Evolutionary conservation across 805 yeast species (phyloP).

Genomic region (Ascoidea rubescens): DNA sequence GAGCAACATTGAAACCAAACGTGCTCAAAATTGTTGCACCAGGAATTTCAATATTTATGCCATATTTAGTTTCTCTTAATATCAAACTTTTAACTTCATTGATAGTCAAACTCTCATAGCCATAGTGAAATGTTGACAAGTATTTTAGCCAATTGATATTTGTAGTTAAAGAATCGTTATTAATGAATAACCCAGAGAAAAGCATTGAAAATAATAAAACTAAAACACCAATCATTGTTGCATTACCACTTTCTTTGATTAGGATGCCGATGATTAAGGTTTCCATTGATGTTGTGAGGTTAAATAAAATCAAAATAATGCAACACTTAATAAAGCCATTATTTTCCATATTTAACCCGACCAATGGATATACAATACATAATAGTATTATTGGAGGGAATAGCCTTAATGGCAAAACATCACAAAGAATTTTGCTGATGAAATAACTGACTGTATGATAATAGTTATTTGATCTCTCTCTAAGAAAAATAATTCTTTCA

Average conservation of each 20-base stretch:
- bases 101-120: conserved; percentile 83
- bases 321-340: conserved; percentile 61
- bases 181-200: conserved; percentile 89
- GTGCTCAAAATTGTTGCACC: conserved; percentile 95
- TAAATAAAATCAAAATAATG: conserved; percentile 63
- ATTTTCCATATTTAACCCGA: conserved; percentile 71
- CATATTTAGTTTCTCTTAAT: conserved; percentile 78
- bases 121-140: conserved; percentile 86
- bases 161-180: conserved; percentile 51
- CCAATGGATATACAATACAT: conserved; percentile 76
- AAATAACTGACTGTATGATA: conserved; percentile 82
- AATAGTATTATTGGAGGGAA: conserved; percentile 82
- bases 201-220: conserved; percentile 72
- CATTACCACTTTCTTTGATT: conserved; percentile 81
- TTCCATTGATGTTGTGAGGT: conserved; percentile 73
- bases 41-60: conserved; percentile 88
- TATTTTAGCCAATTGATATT: conserved; percentile 66
- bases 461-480: conserved; percentile 91
- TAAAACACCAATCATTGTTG: conserved; percentile 78
- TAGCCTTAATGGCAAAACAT: conserved; percentile 80
- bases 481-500: conserved; percentile 78
- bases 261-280: conserved; percentile 80
- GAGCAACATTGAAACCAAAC: conserved; percentile 82
- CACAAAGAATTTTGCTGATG: conserved; percentile 74
- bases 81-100: conserved; percentile 85